Evolutionary conservation across 768 basidiomycete species (phyloP).

Genomic region (Terana coerulea): DNA sequence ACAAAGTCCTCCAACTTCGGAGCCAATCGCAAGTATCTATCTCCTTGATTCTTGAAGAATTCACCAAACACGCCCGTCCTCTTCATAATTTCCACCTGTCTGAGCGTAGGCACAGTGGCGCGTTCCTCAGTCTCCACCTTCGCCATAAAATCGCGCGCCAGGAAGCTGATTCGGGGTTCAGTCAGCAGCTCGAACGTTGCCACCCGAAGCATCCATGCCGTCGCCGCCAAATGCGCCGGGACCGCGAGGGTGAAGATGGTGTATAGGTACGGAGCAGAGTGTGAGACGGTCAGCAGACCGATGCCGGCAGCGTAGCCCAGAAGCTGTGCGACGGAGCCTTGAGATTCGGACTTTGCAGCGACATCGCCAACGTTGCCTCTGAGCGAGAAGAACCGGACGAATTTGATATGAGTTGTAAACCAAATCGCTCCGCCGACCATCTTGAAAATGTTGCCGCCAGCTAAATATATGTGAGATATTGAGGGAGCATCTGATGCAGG

Average conservation of each 20-base stretch:
- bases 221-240: constrained; percentile 21
- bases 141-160: constrained; percentile 16
- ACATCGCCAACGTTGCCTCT: constrained; percentile 28
- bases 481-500: background rate
- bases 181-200: constrained; percentile 27
- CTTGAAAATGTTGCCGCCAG: constrained; percentile 28
- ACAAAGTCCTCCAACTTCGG: constrained; percentile 22
- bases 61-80: constrained; percentile 24
- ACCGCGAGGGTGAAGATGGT: constrained; percentile 21
- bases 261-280: constrained; percentile 25
- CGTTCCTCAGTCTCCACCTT: background rate
- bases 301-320: constrained; percentile 25
- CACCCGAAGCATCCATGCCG: constrained; percentile 23
- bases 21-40: constrained; percentile 18
- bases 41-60: constrained; percentile 21
- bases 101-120: constrained; percentile 12
- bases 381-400: constrained; percentile 24
- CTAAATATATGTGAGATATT: constrained; percentile 1
- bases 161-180: constrained; percentile 22
- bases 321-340: constrained; percentile 26
- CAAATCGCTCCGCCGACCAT: constrained; percentile 26
- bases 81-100: constrained; percentile 13
- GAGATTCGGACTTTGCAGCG: constrained; percentile 28
- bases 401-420: constrained; percentile 29
- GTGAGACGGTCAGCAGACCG: constrained; percentile 24